These are phyloP conservation scores for Fusarium chaquense DNA, from an alignment of 2,329 filamentous ascomycete genomes.

Conservation along the genomic window DNA sequence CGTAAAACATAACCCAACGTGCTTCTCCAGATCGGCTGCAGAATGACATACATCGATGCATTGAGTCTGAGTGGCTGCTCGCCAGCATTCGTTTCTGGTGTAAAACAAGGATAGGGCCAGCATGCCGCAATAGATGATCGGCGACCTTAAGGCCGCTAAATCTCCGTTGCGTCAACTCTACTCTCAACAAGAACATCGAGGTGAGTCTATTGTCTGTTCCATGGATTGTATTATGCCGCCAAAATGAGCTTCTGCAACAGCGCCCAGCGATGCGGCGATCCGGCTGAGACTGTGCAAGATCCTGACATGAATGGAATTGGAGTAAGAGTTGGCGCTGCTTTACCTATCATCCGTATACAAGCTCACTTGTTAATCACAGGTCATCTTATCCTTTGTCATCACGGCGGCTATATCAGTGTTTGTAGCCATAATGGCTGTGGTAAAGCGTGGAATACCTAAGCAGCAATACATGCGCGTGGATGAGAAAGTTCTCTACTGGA, in stretches of 20 bases:
- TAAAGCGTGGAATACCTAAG: constrained; percentile 26
- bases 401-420: constrained; percentile 24
- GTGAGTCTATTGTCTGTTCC: not conserved
- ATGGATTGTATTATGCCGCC: not conserved
- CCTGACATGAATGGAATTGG: constrained; percentile 37
- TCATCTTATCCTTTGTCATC: constrained; percentile 21
- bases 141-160: not conserved
- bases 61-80: not conserved
- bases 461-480: constrained; percentile 25
- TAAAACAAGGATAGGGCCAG: constrained; percentile 25
- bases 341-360: not conserved
- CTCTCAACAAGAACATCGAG: not conserved
- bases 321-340: not conserved
- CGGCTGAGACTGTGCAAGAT: constrained; percentile 16
- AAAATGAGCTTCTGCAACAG: constrained; percentile 18
- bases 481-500: constrained; percentile 21
- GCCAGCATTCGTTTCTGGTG: not conserved
- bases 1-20: not conserved
- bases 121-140: constrained; percentile 5
- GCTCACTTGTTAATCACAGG: constrained; percentile 9
- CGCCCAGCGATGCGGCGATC: not conserved
- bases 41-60: not conserved
- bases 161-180: not conserved
- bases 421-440: constrained; percentile 11
- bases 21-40: not conserved